Base-by-base conservation (phyloP, 2,329 filamentous ascomycete genomes). In the Fragosphaeria purpurea region DNA sequence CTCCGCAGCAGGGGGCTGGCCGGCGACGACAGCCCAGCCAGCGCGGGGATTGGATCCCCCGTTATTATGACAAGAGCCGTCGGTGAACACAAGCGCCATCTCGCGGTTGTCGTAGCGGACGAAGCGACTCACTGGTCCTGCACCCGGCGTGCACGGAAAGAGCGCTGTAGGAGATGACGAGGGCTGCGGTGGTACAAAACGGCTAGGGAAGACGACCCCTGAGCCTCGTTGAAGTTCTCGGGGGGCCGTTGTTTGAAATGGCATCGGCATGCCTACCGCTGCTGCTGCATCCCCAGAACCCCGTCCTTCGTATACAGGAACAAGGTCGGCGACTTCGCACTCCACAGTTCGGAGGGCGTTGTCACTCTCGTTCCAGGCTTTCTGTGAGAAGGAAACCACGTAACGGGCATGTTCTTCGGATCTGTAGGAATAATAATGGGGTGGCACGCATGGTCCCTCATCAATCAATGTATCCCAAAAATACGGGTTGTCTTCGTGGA, bases 11-110 rank as follows among this genome's bases (percentile, higher is more conserved):
- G 48, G 56, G 13, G 61, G 57, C 12, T 56, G 42, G 63, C 68
- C 77, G 22, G 67, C 77, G 52, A 47, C 45, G 8, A 64, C 62
- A 44, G 58, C 60, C 51, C 60, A 62, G 12, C 61, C 62, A 4
- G 57, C 62, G 3, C 41, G 53, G 1, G 58, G 47, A 22, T 54
- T 55, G 10, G 49, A 38, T 11, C 49, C 34, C 5, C 59, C 61
- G 45, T 70, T 69, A 42, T 65, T 59, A n/a, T 64, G 50, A 50
- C 68, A 72, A 7, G 66, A 63, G 9, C 68, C 68, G 48, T 70
- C 66, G 5, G 41, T 38, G 38, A 32, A 48, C 6, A 53, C 40
- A 9, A 53, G 41, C n/a, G 44, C 31, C n/a, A 35, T 48, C 31
- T 5, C 2, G 7, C 4, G 10, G 46, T 52, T 32, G 37, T 9